These are phyloP conservation scores for Candida fluviatilis DNA, from an alignment of 805 yeast genomes.

Conservation along the genomic window DNA sequence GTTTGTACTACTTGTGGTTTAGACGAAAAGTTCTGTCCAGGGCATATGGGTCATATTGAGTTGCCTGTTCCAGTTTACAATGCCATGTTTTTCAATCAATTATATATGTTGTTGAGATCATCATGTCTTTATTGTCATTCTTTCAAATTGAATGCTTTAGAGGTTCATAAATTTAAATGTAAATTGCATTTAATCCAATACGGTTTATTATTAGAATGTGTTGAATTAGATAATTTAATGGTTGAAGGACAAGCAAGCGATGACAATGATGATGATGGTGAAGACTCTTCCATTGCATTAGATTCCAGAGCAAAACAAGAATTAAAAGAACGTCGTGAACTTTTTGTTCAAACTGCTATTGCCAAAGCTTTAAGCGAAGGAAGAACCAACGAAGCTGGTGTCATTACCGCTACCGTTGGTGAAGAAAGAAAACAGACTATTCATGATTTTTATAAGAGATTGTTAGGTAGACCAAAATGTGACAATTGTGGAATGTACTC, in stretches of 20 bases:
- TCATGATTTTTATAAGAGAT: conserved; percentile 69
- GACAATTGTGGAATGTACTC: conserved; percentile 95
- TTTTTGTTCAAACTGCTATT: conserved; percentile 68
- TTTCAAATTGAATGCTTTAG: conserved; percentile 65
- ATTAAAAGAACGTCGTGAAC: conserved; percentile 56
- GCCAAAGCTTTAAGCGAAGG: conserved; percentile 74
- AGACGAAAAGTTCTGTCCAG: conserved; percentile 93
- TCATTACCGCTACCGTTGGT: conserved; percentile 75
- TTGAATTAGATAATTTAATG: conserved; percentile 64
- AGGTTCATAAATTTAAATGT: conserved; percentile 73
- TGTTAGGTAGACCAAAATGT: conserved; percentile 80
- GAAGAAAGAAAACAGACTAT: conserved; percentile 80
- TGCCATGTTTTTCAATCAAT: conserved; percentile 89
- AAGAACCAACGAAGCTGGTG: conserved; percentile 60
- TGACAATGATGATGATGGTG: conserved; percentile 41
- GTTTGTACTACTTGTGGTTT: conserved; percentile 94
- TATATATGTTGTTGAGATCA: conserved; percentile 78
- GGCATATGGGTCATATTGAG: conserved; percentile 97
- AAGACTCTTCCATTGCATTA: conserved; percentile 30
- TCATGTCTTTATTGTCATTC: conserved; percentile 88
- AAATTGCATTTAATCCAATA: conserved; percentile 79
- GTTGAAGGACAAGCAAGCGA: conserved; percentile 31
- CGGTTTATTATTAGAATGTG: conserved; percentile 78
- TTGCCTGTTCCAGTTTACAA: conserved; percentile 94
- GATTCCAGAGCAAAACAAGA: conserved; percentile 41